These are phyloP conservation scores for Fusarium xyrophilum DNA, from an alignment of 2,329 filamentous ascomycete species.

Conservation along the genomic window DNA sequence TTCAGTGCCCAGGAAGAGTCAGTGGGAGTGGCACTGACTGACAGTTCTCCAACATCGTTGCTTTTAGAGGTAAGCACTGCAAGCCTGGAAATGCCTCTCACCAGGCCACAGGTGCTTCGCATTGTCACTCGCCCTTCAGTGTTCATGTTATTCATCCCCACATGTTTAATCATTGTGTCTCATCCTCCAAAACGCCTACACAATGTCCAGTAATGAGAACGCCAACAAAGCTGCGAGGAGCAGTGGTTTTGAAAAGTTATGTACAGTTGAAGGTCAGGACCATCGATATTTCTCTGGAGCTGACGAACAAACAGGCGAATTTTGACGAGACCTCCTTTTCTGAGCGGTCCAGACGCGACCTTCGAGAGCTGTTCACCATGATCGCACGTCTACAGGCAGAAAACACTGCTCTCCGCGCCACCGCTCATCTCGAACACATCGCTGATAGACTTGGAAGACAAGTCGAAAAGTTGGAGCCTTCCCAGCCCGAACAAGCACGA, in stretches of 20 bases:
- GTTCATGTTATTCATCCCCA: too few relatives aligned
- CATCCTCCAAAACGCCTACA: neutral
- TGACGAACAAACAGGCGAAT: neutral
- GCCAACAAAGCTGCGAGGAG: fast-evolving
- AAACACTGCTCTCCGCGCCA: neutral
- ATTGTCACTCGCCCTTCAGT: too few relatives aligned
- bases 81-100: too few relatives aligned
- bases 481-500: neutral
- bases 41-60: neutral
- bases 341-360: neutral
- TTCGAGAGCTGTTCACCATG: neutral
- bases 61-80: too few relatives aligned
- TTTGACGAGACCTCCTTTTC: neutral
- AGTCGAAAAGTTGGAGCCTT: too few relatives aligned
- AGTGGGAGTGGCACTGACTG: neutral
- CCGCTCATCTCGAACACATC: neutral
- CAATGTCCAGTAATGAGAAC: neutral
- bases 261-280: too few relatives aligned
- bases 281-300: too few relatives aligned
- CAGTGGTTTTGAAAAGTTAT: too few relatives aligned
- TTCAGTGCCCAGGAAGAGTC: too few relatives aligned
- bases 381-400: neutral
- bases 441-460: neutral
- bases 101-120: too few relatives aligned
- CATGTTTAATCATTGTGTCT: too few relatives aligned